Base-by-base conservation (phyloP, 192 early-diverging fungal genomes). In the Hyaloraphidium curvatum region DNA sequence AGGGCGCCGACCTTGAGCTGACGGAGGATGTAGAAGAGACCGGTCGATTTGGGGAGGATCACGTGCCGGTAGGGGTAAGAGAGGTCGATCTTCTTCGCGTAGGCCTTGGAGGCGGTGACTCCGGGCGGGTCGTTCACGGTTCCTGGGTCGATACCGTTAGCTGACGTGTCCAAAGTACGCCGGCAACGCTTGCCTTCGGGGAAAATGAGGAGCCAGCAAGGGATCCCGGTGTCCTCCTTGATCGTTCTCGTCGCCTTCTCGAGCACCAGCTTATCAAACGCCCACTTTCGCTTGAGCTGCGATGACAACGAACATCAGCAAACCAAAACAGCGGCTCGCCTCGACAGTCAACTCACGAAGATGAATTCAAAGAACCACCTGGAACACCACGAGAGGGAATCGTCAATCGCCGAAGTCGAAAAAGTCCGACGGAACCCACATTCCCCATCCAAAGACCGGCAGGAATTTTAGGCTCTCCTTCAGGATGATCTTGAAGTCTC, bases 171-270 rank as follows among this genome's bases (percentile, higher is more conserved):
- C n/a, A n/a, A n/a, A n/a, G n/a, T n/a, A n/a, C n/a, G n/a, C n/a
- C n/a, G n/a, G n/a, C n/a, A n/a, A n/a, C n/a, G n/a, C n/a, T n/a
- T 97, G 52, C 93, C 94, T 66, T 97, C 94, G 0, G 94, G 94
- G 68, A 91, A 97, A 19, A 97, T 75, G 17, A 93, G 70, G 23
- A 97, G 75, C 91, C 86, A 90, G 33, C 88, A 67, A 16, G 89
- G 89, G 23, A 77, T 66, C 5, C 43, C 43, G 11, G 35, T 13
- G 19, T 48, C 43, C 19, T 25, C 43, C 11, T 9, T 25, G 14
- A 48, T 48, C 25, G 4, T 11, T 21, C 7, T 19, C 4, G 25
- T 9, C 14, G 14, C 17, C 43, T 25, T 11, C 25, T 48, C 7
- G 5, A 48, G 43, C 43, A 48, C 43, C 7, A 25, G 7, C 7